Base-by-base conservation (phyloP, 208 protist species). In the Phytomonas sp. region DNA sequence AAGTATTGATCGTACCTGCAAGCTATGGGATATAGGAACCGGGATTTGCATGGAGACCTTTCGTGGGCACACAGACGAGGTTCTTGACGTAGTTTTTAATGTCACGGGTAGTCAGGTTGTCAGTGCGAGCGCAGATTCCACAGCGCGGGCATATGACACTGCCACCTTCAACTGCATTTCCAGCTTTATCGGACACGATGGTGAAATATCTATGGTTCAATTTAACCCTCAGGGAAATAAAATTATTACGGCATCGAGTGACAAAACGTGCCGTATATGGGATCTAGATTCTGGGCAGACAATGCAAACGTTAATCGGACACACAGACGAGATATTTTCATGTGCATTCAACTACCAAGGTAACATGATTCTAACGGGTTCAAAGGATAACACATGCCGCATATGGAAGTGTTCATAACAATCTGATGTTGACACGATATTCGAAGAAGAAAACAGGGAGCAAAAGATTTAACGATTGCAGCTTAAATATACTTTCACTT, bases 311-410 rank as follows among this genome's bases (percentile, higher is more conserved):
- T 84, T 99, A 14, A 84, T 94, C 29, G 97, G 97, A 0, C 97
- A 99, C 81, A 97, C 91, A 14, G 96, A 98, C 67, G 96, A 98
- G 74, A 97, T 99, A 72, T 98, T 99, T 79, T 93, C 86, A 6
- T 98, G 94, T 73, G 87, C 94, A 11, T 99, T 98, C 81, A 99
- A 98, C 85, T 97, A 95, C 77, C 85, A 91, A 71, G 96, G 96
- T 3, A 94, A 98, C 72, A 98, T 92, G 7, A 98, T 98, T 62
- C 81, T 98, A 45, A 98, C 97, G 0, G 96, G 93, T 32, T 97
- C 92, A n/a, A 97, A 98, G 70, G 97, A 98, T 82, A 98, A 98
- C 81, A 98, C 94, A 29, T 98, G 95, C 81, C 86, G 95, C 36
- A 95, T 98, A 71, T 98, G 97, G 97, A 92, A 91, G 76, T 91